Conservation (phyloP, 805 yeast species). For the Candida qinlingensis region DNA sequence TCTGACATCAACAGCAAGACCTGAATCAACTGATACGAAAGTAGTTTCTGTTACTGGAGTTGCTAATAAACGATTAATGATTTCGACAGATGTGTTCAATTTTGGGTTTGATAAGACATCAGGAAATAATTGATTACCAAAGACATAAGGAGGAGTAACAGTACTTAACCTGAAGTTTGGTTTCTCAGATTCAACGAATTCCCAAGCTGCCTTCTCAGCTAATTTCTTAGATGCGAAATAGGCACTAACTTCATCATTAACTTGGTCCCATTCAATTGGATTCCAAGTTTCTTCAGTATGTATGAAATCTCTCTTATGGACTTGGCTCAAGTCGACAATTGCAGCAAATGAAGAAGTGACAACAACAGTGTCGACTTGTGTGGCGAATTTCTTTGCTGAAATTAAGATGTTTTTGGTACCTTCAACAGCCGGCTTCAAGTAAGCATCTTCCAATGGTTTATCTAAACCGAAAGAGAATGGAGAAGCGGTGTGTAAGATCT, state of each 20-base stretch:
- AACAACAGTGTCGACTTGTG: constrained; percentile 42
- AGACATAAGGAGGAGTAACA: constrained; percentile 48
- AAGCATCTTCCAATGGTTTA: constrained; percentile 42
- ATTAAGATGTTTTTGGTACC: constrained; percentile 47
- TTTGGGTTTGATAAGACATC: constrained; percentile 31
- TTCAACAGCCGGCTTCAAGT: constrained; percentile 51
- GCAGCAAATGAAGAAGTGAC: constrained; percentile 57
- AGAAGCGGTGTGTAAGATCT: constrained; percentile 57
- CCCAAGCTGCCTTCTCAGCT: constrained; percentile 61
- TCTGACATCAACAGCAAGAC: constrained; percentile 33
- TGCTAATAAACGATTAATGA: constrained; percentile 25
- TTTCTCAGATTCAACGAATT: constrained; percentile 30
- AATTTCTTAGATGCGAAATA: constrained; percentile 54
- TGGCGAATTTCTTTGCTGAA: constrained; percentile 26
- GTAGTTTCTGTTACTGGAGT: constrained; percentile 21
- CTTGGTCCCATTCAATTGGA: constrained; percentile 43
- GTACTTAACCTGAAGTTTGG: constrained; percentile 36
- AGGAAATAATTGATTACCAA: constrained; percentile 52
- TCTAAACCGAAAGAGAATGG: constrained; percentile 34
- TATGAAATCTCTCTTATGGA: constrained; percentile 6
- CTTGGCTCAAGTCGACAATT: constrained; percentile 24
- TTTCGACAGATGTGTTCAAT: constrained; percentile 36
- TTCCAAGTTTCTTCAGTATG: constrained; percentile 38
- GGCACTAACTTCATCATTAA: constrained; percentile 32
- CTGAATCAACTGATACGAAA: constrained; percentile 2